Evolutionary conservation across 306 rosid species (phyloP).

Genomic region (Begonia masoniana): DNA sequence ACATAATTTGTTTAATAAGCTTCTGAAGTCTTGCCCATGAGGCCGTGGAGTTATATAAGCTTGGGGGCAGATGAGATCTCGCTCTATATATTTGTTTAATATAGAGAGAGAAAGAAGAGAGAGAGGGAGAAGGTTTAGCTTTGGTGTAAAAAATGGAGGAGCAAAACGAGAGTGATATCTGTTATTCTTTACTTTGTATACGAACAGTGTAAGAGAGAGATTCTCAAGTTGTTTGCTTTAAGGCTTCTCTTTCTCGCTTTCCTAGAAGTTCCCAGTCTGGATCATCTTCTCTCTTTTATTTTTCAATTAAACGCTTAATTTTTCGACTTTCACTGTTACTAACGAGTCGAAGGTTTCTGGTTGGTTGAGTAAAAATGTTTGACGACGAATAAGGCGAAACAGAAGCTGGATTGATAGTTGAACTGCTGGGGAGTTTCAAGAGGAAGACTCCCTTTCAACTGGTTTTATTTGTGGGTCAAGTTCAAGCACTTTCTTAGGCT

Average conservation of each 20-base stretch:
- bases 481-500: no score
- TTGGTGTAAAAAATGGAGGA: constrained; percentile 38
- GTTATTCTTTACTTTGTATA: constrained; percentile 44
- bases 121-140: constrained; percentile 33
- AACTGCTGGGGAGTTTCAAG: no score
- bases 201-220: constrained; percentile 39
- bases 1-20: no score
- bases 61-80: constrained; percentile 57
- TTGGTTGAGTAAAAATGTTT: no score
- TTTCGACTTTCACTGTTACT: no score
- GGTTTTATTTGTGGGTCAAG: no score
- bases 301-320: not conserved
- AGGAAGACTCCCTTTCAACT: no score
- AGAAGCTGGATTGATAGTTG: not conserved
- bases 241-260: constrained; percentile 59
- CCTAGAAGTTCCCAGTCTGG: constrained; percentile 75
- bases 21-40: constrained; percentile 45
- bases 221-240: constrained; percentile 36
- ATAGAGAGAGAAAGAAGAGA: not conserved
- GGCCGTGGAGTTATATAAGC: constrained; percentile 39
- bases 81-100: constrained; percentile 14
- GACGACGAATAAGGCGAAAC: no score
- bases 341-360: no score
- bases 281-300: constrained; percentile 8
- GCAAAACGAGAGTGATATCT: constrained; percentile 38